Evolutionary conservation across 345 rosid species (phyloP), one percentile per base, ranked within the genome.

Genomic region (Raphanus sativus): DNA sequence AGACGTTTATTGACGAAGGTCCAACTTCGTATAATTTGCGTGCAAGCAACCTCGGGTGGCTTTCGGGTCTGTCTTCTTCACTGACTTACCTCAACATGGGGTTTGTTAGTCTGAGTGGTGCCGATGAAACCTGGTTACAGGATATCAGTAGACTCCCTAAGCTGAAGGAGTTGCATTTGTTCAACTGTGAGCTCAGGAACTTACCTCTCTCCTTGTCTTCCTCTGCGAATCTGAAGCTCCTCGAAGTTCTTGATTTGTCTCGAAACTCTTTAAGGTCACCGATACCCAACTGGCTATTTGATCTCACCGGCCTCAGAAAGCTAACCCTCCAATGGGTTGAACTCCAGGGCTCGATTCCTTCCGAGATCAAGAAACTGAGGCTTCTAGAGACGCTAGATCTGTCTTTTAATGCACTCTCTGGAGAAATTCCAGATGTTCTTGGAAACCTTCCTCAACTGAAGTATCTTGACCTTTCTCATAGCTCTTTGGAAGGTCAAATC

Each of bases 221-320:
- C 0, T 69, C 80, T 25, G 10, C 81, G 5, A 81, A 81, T 62
- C 81, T 89, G 60, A 86, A 84, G 17, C 81, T 80, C 7, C 86
- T 89, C 56, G 75, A 69, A 62, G 82, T 86, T 75, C 88, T 89
- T 78, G 88, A 86, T 77, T 64, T 87, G 61, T 85, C 87, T 4
- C 83, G 77, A 45, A 85, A 83, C 75, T 80, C 83, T 68, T 84
- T 87, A 55, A 85, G 52, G 73, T 73, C 87, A n/a, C 34, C 64
- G 0, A 59, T 87, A 5, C 89, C 90, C 28, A 61, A 33, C 2
- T 87, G 88, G 89, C 58, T 86, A 28, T 89, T 81, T 76, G 83
- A 81, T 69, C 87, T 86, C 74, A 86, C 88, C 61, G 65, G 67
- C 74, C 87, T 89, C 16, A 72, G 74, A 68, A 62, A 80, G 52